These are phyloP conservation scores for Trametes cubensis DNA, from an alignment of 768 basidiomycete genomes.

Conservation along the genomic window DNA sequence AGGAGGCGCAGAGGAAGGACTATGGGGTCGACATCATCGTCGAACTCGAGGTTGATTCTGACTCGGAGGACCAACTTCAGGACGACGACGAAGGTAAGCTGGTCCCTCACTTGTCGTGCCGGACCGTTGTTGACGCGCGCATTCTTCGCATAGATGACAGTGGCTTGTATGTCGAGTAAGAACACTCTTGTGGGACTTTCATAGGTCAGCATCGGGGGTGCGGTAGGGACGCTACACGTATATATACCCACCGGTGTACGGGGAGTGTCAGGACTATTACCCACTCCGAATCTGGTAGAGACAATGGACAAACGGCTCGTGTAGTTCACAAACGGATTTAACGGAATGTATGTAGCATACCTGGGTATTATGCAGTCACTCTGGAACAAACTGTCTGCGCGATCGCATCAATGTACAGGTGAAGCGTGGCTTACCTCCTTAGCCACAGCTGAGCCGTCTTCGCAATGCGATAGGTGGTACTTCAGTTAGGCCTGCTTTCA, in stretches of 20 bases:
- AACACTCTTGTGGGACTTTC: no score
- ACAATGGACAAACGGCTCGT: neutral
- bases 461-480: no score
- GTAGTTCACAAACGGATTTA: neutral
- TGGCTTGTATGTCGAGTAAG: neutral
- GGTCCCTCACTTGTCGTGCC: neutral
- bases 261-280: neutral
- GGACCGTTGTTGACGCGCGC: neutral
- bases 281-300: neutral
- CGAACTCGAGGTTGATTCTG: neutral
- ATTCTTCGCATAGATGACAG: neutral
- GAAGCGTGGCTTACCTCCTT: no score
- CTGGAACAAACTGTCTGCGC: neutral
- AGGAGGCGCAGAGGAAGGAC: neutral
- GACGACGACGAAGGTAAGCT: constrained; percentile 2
- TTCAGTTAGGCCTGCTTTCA: no score
- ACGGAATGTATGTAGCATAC: constrained; percentile 1
- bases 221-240: neutral
- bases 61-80: constrained; percentile 2
- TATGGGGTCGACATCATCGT: no score
- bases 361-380: neutral
- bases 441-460: no score
- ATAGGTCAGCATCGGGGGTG: neutral
- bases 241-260: neutral
- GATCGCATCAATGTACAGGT: neutral